These are phyloP conservation scores for Ascochyta rabiei DNA, from an alignment of 2,329 filamentous ascomycete species.

Conservation along the genomic window DNA sequence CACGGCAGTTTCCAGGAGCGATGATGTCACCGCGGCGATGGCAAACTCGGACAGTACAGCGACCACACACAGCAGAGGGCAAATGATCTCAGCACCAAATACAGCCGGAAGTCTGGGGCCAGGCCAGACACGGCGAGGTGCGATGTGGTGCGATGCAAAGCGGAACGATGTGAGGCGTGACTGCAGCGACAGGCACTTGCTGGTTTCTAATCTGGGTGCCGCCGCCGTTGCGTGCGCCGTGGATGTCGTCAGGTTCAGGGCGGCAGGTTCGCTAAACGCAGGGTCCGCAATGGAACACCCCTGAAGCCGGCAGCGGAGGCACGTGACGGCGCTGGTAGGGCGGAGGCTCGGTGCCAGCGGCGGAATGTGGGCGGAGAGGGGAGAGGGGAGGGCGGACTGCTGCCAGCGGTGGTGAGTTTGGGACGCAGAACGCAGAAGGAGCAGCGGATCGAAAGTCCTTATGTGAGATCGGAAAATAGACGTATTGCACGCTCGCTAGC, in stretches of 20 bases:
- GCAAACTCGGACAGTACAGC: conserved; percentile 12
- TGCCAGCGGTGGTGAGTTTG: not conserved
- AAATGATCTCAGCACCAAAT: no score
- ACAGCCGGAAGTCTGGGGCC: not conserved
- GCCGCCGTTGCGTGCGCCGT: conserved; percentile 12
- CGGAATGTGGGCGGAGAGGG: conserved; percentile 13
- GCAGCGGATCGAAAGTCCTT: conserved; percentile 15
- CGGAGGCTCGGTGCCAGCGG: conserved; percentile 16
- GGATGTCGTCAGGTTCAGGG: not conserved
- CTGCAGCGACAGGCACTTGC: conserved; percentile 3
- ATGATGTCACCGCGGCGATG: conserved; percentile 17
- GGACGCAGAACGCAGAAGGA: not conserved
- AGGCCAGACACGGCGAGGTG: not conserved
- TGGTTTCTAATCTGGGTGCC: conserved; percentile 2
- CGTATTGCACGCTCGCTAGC: not conserved
- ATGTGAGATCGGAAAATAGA: conserved; percentile 14
- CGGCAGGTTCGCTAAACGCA: conserved; percentile 8
- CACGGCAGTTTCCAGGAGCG: conserved; percentile 6
- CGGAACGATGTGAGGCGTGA: not conserved
- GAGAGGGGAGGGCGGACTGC: conserved; percentile 5
- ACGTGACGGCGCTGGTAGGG: conserved; percentile 11
- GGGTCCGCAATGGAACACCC: conserved; percentile 3
- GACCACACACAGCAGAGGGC: conserved; percentile 6
- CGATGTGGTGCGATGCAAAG: no score
- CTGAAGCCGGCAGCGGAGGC: conserved; percentile 2